Base-by-base conservation (phyloP, 305 asterid species). In the Stenogyne calaminthoides region DNA sequence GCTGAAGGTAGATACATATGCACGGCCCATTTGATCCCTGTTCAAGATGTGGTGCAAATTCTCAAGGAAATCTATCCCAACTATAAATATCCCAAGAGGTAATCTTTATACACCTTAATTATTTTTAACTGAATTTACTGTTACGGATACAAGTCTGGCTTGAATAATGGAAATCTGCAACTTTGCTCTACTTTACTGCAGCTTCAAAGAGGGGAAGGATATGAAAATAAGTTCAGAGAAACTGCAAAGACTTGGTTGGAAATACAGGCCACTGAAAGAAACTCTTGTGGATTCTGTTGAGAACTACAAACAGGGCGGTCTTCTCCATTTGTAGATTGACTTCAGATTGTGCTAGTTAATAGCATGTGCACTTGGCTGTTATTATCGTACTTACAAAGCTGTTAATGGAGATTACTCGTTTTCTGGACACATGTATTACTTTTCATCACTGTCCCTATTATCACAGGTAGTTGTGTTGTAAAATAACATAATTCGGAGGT, bases 1-100 rank as follows among this genome's bases (percentile, higher is more conserved):
- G 91, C 95, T 54, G 82, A 85, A 78, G 96, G 96, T 18, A 82
- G 95, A 78, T 93, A 91, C 83, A 66, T 86, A 66, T 90, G 97
- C 80, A 15, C 58, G 0, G 81, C 92, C 54, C 86, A 88, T 77
- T 5, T 10, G 2, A 19, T 78, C 73, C 69, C 25, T 46, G 25
- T 71, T 46, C 78, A 69, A 55, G 88, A 82, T 9, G 0, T 89
- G 77, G 88, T 86, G 77, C 86, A 77, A 65, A 80, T 64, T 29
- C 32, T 88, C 58, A 86, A 64, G 85, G 81, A 71, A 76, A 67
- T 59, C 18, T 89, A 84, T 72, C 97, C 95, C 9, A 65, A 77
- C 71, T 81, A 82, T 69, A 80, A 81, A 20, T 89, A 89, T 71
- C 97, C 97, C n/a, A 84, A 88, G 80, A 77, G 95, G 98, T 90